These are phyloP conservation scores for Antitrichia curtipendula DNA, from an alignment of 225 moss, liverwort and hornwort genomes.

Conservation along the genomic window DNA sequence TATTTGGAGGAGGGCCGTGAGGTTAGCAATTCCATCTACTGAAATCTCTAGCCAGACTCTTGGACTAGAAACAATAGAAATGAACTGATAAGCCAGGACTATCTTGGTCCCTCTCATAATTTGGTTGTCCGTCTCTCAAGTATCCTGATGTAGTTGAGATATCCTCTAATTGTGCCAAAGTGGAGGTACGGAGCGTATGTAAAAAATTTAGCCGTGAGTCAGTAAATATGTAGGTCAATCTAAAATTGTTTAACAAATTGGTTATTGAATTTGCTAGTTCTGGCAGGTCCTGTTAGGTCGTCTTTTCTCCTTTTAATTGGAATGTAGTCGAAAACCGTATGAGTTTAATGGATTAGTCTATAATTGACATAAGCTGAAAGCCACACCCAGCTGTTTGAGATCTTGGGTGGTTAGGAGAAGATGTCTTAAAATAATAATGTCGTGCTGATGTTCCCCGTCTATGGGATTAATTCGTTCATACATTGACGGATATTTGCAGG, in stretches of 20 bases:
- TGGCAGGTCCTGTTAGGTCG: not conserved
- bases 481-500: slow-evolving; percentile 30
- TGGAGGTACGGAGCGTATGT: not conserved
- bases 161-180: not conserved
- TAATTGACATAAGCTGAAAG: not conserved
- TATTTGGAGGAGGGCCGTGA: slow-evolving; percentile 59
- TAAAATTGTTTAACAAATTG: not conserved
- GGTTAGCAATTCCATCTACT: slow-evolving; percentile 16
- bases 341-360: not conserved
- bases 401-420: not conserved
- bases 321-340: not conserved
- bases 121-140: not conserved
- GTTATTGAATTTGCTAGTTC: not conserved
- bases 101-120: not conserved
- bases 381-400: not conserved
- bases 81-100: not conserved
- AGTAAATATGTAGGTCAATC: not conserved
- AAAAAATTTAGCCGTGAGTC: too few relatives aligned
- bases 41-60: not conserved
- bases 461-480: not conserved
- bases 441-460: not conserved
- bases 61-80: not conserved
- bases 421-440: not conserved
- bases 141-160: not conserved
- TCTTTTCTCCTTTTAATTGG: not conserved